phyloP scores from a whole-genome alignment of 352 stramenopile species.

The Albugo laibachii region DNA sequence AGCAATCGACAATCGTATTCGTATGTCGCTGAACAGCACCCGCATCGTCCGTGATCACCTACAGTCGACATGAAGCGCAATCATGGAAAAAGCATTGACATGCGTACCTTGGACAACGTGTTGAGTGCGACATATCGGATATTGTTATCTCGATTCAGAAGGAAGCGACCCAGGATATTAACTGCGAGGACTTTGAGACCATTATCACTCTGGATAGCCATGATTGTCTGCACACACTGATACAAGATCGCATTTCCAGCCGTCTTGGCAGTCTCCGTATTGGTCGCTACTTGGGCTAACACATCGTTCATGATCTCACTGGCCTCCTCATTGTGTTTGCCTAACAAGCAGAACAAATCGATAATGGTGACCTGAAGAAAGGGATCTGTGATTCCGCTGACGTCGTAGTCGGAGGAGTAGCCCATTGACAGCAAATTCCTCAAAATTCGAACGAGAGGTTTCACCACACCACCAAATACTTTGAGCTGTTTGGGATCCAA shows the following conservation, averaged over 20 bases:
- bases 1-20: slow-evolving; percentile 88
- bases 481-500: slow-evolving; percentile 58
- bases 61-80: neutral
- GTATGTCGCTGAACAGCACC: slow-evolving; percentile 94
- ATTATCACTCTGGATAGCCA: slow-evolving; percentile 94
- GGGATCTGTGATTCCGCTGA: slow-evolving; percentile 95
- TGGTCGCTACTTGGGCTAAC: slow-evolving; percentile 98
- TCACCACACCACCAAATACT: slow-evolving; percentile 54
- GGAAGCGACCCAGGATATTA: slow-evolving; percentile 98
- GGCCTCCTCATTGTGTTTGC: slow-evolving; percentile 87
- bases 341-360: slow-evolving; percentile 89
- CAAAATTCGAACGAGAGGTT: slow-evolving; percentile 68
- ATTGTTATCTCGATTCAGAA: slow-evolving; percentile 99
- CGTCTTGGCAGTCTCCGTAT: slow-evolving; percentile 98
- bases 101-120: slow-evolving; percentile 79
- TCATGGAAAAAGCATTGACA: slow-evolving; percentile 2
- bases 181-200: slow-evolving; percentile 93
- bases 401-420: slow-evolving; percentile 97
- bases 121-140: slow-evolving; percentile 99
- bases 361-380: slow-evolving; percentile 89
- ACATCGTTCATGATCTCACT: slow-evolving; percentile 93
- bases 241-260: slow-evolving; percentile 98
- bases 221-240: slow-evolving; percentile 98
- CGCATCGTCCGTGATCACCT: slow-evolving; percentile 70
- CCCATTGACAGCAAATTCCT: slow-evolving; percentile 94